Base-by-base conservation (phyloP, 2,329 filamentous ascomycete genomes). In the Aspergillus caelatus region DNA sequence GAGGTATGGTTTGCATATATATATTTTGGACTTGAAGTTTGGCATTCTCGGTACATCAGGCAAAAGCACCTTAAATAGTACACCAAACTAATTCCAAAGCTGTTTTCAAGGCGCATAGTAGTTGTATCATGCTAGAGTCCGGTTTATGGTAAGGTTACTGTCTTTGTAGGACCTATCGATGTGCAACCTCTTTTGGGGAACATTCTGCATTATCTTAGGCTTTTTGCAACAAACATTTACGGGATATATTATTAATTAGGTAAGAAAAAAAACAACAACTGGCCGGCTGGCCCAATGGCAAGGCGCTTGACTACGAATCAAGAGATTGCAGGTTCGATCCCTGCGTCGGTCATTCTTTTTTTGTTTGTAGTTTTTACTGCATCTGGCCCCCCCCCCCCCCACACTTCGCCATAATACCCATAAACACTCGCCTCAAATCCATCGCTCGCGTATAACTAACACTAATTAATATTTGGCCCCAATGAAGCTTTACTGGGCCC, bases 241-340 rank as follows among this genome's bases (percentile, higher is more conserved):
- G 26, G 26, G 26, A 26, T 34, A 53, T 54, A 16, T 21, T 7
- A 2, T 2, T 6, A 26, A 30, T 10, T 55, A 39, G 10, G 10
- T 2, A 1, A 4, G 2, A 4, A 1, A 26, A 0, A 8, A 23
- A 11, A 1, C 32, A 55, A 4, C 10, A 55, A 39, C 28, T 39
- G 52, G 52, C 52, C 52, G 30, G 52, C 52, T 55, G 52, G 52
- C 62, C 63, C 63, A 68, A 67, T 68, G 80, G 80, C 76, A 82
- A 81, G 79, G 80, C 79, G 80, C 78, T 81, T 81, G 80, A 82
- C 80, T 82, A 81, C 80, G 80, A 79, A 81, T 82, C 80, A 81
- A 80, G 78, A 82, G 80, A 81, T 81, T 82, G 78, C 76, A 80
- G 79, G 80, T 81, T 81, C 79, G 79, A 81, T 54, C 68, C 75